Conservation (phyloP, 257 asterid species). For the Datura wrightii region DNA sequence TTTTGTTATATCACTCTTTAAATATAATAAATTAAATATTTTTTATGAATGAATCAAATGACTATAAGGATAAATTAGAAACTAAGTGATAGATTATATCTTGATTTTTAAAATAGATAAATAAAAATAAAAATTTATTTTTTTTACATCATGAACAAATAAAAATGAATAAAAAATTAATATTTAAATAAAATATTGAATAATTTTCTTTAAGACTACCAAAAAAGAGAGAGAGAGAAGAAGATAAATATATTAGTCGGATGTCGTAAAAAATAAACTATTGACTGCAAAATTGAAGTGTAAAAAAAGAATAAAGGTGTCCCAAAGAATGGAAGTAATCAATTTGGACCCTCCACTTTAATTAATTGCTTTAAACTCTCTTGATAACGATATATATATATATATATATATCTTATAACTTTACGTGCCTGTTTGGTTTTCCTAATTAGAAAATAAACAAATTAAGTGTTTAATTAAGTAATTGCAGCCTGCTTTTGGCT, state of each 20-base stretch:
- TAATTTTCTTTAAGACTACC: no score
- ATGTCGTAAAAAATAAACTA: not conserved
- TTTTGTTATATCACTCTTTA: no score
- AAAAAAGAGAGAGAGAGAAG: not conserved
- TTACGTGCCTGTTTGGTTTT: slow-evolving; percentile 21
- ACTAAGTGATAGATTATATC: no score
- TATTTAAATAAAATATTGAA: not conserved
- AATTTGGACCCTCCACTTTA: not conserved
- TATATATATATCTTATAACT: not conserved
- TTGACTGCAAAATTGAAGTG: not conserved
- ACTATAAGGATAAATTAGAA: no score
- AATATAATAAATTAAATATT: no score
- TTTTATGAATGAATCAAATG: no score
- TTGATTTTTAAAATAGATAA: no score
- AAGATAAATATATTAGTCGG: not conserved
- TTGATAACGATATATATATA: not conserved
- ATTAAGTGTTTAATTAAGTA: not conserved
- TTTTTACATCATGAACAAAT: no score
- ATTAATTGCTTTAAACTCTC: not conserved
- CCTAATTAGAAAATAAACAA: not conserved
- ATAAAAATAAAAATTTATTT: no score
- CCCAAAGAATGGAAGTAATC: not conserved
- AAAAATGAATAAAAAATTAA: no score
- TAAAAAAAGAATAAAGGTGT: not conserved
- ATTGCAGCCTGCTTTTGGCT: not conserved